A percentile compares a stretch with the other conserved stretches of the same genome.
Evolutionary conservation across 257 asterid species (phyloP).

Genomic region (Solanum bulbocastanum): DNA sequence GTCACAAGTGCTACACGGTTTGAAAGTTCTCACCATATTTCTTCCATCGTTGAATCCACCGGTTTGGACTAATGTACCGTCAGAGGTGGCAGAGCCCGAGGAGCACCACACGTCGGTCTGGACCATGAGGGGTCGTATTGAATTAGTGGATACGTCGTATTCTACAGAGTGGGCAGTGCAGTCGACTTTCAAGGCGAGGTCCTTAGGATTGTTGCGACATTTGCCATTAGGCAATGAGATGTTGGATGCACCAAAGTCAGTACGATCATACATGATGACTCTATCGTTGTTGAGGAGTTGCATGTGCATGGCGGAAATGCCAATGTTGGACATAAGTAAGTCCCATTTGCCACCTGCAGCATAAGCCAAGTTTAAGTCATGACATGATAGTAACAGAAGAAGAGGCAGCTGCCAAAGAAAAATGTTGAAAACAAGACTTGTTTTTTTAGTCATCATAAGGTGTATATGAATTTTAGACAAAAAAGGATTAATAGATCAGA

Average conservation of each 20-base stretch:
- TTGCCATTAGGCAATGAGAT: conserved; percentile 22
- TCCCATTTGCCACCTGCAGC: conserved; percentile 32
- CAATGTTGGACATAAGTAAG: conserved; percentile 20
- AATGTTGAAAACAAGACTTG: not conserved
- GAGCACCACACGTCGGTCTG: conserved; percentile 48
- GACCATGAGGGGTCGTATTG: conserved; percentile 33
- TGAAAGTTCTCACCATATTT: not conserved
- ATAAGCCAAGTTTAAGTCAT: not conserved
- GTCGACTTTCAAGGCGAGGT: conserved; percentile 5
- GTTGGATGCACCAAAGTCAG: conserved; percentile 40
- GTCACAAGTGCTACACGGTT: conserved; percentile 4
- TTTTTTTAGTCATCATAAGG: not conserved
- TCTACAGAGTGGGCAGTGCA: conserved; percentile 57
- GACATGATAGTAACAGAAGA: not conserved
- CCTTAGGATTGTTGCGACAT: conserved; percentile 26
- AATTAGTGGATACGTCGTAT: conserved; percentile 25
- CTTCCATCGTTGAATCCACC: conserved; percentile 36
- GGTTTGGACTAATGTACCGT: conserved; percentile 30
- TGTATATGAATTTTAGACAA: not conserved
- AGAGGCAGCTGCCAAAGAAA: not conserved
- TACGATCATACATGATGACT: conserved; percentile 38
- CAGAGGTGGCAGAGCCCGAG: conserved; percentile 26
- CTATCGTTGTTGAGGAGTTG: conserved; percentile 41
- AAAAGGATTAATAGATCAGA: not conserved
- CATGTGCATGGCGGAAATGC: conserved; percentile 54